phyloP scores from a whole-genome alignment of 2,329 filamentous ascomycete genomes.

The Parasarocladium wereldwijsianum region DNA sequence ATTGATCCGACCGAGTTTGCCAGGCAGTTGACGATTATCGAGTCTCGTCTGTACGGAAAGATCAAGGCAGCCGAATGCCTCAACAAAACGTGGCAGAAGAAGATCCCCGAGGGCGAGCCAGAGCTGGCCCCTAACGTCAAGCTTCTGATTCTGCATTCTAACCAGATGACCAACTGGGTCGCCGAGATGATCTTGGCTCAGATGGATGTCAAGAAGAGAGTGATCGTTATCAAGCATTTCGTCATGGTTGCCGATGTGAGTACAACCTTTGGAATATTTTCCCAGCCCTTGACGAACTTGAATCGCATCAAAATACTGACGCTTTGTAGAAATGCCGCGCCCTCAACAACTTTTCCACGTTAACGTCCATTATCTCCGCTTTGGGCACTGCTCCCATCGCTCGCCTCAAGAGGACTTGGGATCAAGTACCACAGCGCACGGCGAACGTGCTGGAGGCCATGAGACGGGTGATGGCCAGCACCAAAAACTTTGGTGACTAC shows the following conservation, averaged over 20 bases:
- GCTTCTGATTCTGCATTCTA: slow-evolving; percentile 90
- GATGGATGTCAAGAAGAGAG: slow-evolving; percentile 85
- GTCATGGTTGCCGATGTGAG: slow-evolving; percentile 88
- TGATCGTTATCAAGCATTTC: slow-evolving; percentile 97
- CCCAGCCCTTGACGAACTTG: slow-evolving; percentile 5
- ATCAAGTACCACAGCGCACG: slow-evolving; percentile 77
- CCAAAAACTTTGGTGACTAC: slow-evolving; percentile 96
- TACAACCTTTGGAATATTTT: slow-evolving; percentile 10
- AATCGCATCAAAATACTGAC: slow-evolving; percentile 2
- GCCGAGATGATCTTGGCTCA: slow-evolving; percentile 97
- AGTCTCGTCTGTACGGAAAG: slow-evolving; percentile 86
- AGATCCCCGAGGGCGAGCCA: slow-evolving; percentile 63
- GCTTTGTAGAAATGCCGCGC: slow-evolving; percentile 66
- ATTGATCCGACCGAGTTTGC: slow-evolving; percentile 95
- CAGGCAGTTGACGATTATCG: slow-evolving; percentile 93
- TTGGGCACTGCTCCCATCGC: slow-evolving; percentile 90
- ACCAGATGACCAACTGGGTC: slow-evolving; percentile 98
- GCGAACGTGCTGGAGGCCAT: slow-evolving; percentile 72
- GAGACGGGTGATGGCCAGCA: slow-evolving; percentile 90
- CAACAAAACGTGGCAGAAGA: slow-evolving; percentile 99
- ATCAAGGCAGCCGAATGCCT: slow-evolving; percentile 92
- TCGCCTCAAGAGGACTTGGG: slow-evolving; percentile 86
- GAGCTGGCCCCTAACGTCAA: slow-evolving; percentile 92
- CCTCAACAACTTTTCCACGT: slow-evolving; percentile 92
- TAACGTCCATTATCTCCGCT: slow-evolving; percentile 95